These are phyloP conservation scores for Lactifluus echinatus DNA, from an alignment of 768 basidiomycete genomes.

Conservation along the genomic window DNA sequence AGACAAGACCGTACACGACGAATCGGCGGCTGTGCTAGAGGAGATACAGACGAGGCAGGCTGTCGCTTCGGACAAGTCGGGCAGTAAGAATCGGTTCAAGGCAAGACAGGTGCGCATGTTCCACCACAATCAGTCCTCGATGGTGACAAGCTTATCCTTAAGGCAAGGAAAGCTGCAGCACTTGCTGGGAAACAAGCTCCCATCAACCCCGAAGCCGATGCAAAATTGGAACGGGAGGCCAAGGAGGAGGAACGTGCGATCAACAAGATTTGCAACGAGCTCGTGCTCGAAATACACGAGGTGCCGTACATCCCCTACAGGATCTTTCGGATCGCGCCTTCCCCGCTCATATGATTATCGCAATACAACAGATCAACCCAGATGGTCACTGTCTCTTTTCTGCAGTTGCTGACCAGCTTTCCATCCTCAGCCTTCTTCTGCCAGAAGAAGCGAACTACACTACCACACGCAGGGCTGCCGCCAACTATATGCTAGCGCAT, in stretches of 20 bases:
- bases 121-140: not conserved
- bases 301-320: conserved; percentile 30
- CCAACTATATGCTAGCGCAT: conserved; percentile 74
- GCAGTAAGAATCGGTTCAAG: conserved; percentile 54
- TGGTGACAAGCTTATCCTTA: conserved; percentile 14
- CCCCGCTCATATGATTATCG: not conserved
- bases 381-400: conserved; percentile 97
- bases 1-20: conserved; percentile 40
- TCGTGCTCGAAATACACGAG: conserved; percentile 59
- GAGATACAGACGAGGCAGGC: conserved; percentile 29
- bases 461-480: conserved; percentile 57
- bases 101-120: conserved; percentile 55
- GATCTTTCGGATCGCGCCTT: not conserved
- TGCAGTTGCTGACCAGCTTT: conserved; percentile 87
- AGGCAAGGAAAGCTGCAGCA: conserved; percentile 69
- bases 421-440: conserved; percentile 58
- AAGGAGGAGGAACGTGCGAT: conserved; percentile 62
- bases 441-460: conserved; percentile 49
- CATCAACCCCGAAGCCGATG: conserved; percentile 51
- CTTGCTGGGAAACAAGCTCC: conserved; percentile 45
- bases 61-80: conserved; percentile 33
- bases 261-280: conserved; percentile 50
- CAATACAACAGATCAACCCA: conserved; percentile 60
- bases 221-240: conserved; percentile 52
- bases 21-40: conserved; percentile 40